Conservation (phyloP, 345 rosid genomes). For the Acer yangbiense region DNA sequence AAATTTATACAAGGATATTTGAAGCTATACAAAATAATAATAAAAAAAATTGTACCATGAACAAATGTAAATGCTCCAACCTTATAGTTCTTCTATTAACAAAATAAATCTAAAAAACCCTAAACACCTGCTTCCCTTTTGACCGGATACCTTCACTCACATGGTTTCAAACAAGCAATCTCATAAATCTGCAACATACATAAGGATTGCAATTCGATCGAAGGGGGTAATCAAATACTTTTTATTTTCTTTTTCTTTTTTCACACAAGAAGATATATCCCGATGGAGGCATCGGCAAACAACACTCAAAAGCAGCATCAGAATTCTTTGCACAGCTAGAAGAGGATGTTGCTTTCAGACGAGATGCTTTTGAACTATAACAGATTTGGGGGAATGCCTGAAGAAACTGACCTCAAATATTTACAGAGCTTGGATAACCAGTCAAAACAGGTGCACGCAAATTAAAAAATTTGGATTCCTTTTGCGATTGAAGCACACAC, state of each 20-base stretch:
- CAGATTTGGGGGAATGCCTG: background rate
- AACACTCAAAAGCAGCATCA: slow-evolving; percentile 6
- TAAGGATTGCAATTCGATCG: background rate
- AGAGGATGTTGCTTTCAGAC: background rate
- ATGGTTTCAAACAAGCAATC: background rate
- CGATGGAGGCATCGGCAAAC: background rate
- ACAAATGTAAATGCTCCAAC: background rate
- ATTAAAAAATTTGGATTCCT: background rate
- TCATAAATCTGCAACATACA: background rate
- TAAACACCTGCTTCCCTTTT: background rate
- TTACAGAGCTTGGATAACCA: slow-evolving; percentile 1
- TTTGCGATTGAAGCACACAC: background rate
- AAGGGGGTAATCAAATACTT: background rate
- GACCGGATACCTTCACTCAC: background rate
- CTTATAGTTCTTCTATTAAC: background rate
- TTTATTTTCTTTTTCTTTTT: background rate
- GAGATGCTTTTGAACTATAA: background rate
- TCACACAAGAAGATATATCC: background rate
- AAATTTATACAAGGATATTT: background rate
- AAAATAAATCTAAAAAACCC: background rate
- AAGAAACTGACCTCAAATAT: slow-evolving; percentile 6
- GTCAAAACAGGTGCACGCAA: slow-evolving; percentile 9
- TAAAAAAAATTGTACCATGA: background rate
- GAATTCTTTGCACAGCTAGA: background rate
- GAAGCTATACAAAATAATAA: background rate